Evolutionary conservation across 441 rosid genomes (phyloP).

Genomic region (Biscutella laevigata): DNA sequence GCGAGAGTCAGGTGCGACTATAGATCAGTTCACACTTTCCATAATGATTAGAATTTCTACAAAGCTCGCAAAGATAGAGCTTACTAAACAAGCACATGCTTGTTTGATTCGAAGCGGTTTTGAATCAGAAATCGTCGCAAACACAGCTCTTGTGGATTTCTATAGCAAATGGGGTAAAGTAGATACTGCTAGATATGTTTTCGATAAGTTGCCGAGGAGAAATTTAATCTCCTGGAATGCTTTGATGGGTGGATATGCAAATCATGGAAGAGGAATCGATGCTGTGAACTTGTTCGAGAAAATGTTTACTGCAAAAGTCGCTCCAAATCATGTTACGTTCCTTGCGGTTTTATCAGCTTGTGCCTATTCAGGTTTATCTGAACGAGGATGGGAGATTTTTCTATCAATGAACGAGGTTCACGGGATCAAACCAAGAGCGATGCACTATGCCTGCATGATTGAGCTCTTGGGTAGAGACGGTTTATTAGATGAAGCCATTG

Average conservation of each 20-base stretch:
- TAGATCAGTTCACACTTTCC: constrained; percentile 82
- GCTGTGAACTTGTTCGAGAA: constrained; percentile 63
- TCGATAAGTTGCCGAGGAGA: constrained; percentile 64
- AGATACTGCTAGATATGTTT: constrained; percentile 61
- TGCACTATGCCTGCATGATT: constrained; percentile 83
- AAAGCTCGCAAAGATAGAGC: constrained; percentile 63
- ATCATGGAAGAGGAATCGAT: constrained; percentile 66
- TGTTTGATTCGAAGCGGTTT: constrained; percentile 58
- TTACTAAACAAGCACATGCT: constrained; percentile 81
- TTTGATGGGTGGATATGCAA: constrained; percentile 74
- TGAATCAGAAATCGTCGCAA: constrained; percentile 64
- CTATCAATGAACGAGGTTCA: constrained; percentile 56
- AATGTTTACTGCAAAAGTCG: constrained; percentile 47
- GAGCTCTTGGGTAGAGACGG: constrained; percentile 77
- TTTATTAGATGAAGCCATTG: constrained; percentile 75
- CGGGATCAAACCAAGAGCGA: constrained; percentile 72
- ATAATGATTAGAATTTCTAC: constrained; percentile 58
- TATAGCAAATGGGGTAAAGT: constrained; percentile 94
- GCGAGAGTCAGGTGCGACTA: constrained; percentile 56
- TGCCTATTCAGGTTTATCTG: constrained; percentile 61
- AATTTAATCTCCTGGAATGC: constrained; percentile 82
- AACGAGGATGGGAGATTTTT: constrained; percentile 72
- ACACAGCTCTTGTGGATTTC: constrained; percentile 74
- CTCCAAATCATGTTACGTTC: constrained; percentile 75
- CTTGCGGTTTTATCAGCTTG: constrained; percentile 81